Evolutionary conservation across 345 rosid species (phyloP).

Genomic region (Eucalyptus sideroxylon): DNA sequence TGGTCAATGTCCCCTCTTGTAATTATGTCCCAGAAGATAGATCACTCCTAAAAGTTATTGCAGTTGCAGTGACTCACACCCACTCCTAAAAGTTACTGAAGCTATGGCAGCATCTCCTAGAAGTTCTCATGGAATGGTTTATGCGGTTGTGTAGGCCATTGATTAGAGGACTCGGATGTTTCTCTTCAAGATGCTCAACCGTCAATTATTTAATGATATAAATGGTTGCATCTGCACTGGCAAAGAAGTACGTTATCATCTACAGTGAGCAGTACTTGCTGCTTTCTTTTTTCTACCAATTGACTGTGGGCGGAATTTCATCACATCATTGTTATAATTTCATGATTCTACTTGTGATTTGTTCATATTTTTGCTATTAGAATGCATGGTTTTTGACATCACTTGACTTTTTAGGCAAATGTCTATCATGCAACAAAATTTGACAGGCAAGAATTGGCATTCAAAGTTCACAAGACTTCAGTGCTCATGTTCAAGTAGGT

Average conservation of each 20-base stretch:
- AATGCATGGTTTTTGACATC: neutral
- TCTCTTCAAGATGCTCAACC: constrained; percentile 77
- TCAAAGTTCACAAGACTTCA: constrained; percentile 83
- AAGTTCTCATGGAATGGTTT: neutral
- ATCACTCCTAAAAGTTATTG: neutral
- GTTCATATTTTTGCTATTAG: neutral
- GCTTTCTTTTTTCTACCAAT: no score
- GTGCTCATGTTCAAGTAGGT: constrained; percentile 75
- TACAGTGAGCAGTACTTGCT: no score
- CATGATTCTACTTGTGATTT: neutral
- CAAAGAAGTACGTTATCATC: constrained; percentile 51
- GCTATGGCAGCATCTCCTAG: neutral
- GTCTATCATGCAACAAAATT: constrained; percentile 79
- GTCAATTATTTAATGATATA: constrained; percentile 56
- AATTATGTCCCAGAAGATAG: neutral
- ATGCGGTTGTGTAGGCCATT: constrained; percentile 44
- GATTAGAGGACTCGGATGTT: constrained; percentile 92
- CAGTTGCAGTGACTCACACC: neutral
- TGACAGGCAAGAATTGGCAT: constrained; percentile 65
- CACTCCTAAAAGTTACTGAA: neutral
- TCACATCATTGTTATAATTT: neutral
- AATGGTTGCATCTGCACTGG: constrained; percentile 92
- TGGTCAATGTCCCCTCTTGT: neutral
- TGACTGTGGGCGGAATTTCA: no score
- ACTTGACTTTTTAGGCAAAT: constrained; percentile 47